Percentiles rank a stretch among this genome's conserved stretches.
Conservation (phyloP, 371 early-diverging fungal genomes). For the Mortierella sp. region DNA sequence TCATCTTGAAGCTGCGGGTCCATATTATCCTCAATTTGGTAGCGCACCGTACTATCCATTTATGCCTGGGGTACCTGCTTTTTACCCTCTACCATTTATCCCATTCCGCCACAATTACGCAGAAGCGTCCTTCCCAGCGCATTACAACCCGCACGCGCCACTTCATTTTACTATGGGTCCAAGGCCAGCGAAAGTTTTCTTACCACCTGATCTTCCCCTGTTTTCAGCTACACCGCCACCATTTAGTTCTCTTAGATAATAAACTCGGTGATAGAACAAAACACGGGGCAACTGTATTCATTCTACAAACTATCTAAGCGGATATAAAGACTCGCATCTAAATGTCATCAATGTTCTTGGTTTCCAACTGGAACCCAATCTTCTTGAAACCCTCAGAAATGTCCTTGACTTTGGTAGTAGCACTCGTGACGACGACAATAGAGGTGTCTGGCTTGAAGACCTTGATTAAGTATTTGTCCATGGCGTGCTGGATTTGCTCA, state of each 20-base stretch:
- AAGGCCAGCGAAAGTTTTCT: slow-evolving; percentile 5
- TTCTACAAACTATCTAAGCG: not conserved
- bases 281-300: not conserved
- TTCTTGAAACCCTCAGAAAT: slow-evolving; percentile 55
- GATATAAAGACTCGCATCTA: not conserved
- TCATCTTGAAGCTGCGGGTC: not conserved
- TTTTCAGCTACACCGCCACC: slow-evolving; percentile 11
- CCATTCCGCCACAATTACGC: not conserved
- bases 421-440: slow-evolving; percentile 68
- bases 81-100: not conserved
- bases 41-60: not conserved
- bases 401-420: slow-evolving; percentile 66
- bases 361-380: slow-evolving; percentile 51
- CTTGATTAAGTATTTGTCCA: slow-evolving; percentile 74
- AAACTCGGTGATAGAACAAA: not conserved
- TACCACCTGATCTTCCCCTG: slow-evolving; percentile 47
- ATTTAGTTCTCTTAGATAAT: slow-evolving; percentile 8
- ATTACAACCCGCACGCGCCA: not conserved
- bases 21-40: not conserved
- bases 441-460: slow-evolving; percentile 67
- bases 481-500: slow-evolving; percentile 38
- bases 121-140: not conserved
- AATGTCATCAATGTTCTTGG: slow-evolving; percentile 55
- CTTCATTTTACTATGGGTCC: not conserved
- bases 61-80: not conserved